Evolutionary conservation across 2,329 filamentous ascomycete genomes (phyloP).

Genomic region (Epichloe sylvatica): DNA sequence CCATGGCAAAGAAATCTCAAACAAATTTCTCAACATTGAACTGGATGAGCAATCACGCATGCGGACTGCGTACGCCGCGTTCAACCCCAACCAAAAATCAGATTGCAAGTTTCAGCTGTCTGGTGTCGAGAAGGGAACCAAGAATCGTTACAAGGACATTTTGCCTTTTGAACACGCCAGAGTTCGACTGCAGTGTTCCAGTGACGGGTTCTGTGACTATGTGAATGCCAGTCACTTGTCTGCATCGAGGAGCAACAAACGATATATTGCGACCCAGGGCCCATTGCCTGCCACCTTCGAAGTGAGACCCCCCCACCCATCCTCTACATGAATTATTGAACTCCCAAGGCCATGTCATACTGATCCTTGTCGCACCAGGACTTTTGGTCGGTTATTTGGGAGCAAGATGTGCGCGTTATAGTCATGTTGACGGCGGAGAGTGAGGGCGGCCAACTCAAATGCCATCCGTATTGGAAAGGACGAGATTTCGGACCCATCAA

Average conservation of each 20-base stretch:
- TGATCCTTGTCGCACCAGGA: slow-evolving; percentile 40
- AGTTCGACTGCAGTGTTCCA: slow-evolving; percentile 60
- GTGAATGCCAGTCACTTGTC: slow-evolving; percentile 86
- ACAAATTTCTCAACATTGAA: slow-evolving; percentile 75
- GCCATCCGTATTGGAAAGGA: slow-evolving; percentile 82
- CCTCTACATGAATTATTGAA: neutral
- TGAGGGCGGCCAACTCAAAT: slow-evolving; percentile 87
- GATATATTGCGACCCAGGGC: slow-evolving; percentile 90
- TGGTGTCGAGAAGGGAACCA: slow-evolving; percentile 84
- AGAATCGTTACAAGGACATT: slow-evolving; percentile 97
- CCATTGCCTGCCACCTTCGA: slow-evolving; percentile 85
- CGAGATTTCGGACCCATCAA: slow-evolving; percentile 65
- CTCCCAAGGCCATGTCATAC: neutral
- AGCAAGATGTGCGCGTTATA: slow-evolving; percentile 85
- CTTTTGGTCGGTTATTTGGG: slow-evolving; percentile 97
- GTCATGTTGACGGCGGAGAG: slow-evolving; percentile 94
- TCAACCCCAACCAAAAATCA: slow-evolving; percentile 24
- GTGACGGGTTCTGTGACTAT: slow-evolving; percentile 68
- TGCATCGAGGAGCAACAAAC: slow-evolving; percentile 69
- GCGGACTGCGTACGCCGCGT: slow-evolving; percentile 55
- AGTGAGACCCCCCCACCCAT: slow-evolving; percentile 34
- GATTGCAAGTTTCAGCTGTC: slow-evolving; percentile 53
- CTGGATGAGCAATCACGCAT: slow-evolving; percentile 80
- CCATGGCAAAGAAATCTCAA: slow-evolving; percentile 65
- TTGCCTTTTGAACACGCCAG: slow-evolving; percentile 89